These are phyloP conservation scores for Pseudisothecium myosuroides DNA, from an alignment of 225 moss, liverwort and hornwort genomes.

Conservation along the genomic window DNA sequence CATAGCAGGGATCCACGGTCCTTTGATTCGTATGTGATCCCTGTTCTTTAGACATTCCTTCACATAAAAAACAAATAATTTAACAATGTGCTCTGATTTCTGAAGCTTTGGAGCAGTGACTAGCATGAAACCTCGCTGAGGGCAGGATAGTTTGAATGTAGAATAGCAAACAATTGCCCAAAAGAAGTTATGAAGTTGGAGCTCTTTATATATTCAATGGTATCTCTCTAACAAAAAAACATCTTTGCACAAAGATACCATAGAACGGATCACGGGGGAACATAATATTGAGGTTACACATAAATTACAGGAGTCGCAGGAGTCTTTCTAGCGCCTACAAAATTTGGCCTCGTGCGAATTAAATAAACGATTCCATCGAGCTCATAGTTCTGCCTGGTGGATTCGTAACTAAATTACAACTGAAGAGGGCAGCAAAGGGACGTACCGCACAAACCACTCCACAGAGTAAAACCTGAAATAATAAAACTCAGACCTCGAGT, in stretches of 20 bases:
- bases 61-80: not conserved
- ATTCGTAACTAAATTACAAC: not conserved
- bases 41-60: not conserved
- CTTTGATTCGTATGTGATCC: not conserved
- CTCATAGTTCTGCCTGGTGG: not conserved
- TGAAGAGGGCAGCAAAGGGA: not conserved
- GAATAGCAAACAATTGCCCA: not conserved
- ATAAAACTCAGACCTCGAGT: not conserved
- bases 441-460: not conserved
- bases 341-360: not conserved
- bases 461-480: not conserved
- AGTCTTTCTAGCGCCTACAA: not conserved
- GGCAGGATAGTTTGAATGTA: not conserved
- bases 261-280: not conserved
- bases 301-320: not conserved
- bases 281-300: not conserved
- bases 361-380: not conserved
- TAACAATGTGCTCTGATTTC: not conserved
- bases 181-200: not conserved
- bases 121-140: not conserved
- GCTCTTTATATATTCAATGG: not conserved
- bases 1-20: not conserved
- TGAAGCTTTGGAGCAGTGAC: not conserved
- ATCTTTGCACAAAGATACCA: not conserved
- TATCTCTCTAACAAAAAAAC: not conserved